A percentile compares a stretch with the other conserved stretches of the same genome.
phyloP scores from a whole-genome alignment of 371 early-diverging fungal species.

The Actinomucor elegans region DNA sequence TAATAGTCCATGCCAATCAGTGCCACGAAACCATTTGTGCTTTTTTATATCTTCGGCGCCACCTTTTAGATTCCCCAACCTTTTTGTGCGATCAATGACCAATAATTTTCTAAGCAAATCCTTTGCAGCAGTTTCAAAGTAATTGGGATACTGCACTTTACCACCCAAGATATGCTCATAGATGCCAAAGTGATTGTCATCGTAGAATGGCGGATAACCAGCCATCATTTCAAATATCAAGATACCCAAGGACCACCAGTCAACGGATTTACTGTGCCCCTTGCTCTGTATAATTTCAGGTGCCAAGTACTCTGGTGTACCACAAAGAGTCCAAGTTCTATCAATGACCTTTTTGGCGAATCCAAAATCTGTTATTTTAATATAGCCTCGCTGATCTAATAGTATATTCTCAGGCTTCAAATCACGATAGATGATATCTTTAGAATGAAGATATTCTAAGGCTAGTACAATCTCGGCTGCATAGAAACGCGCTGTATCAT shows the following conservation, averaged over 20 bases:
- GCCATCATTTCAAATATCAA: constrained; percentile 94
- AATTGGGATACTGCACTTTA: constrained; percentile 60
- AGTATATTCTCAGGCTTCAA: constrained; percentile 94
- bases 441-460: constrained; percentile 88
- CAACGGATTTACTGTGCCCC: constrained; percentile 95
- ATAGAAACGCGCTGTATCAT: constrained; percentile 84
- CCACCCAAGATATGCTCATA: constrained; percentile 83
- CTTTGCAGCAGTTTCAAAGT: constrained; percentile 78
- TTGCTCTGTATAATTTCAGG: constrained; percentile 97
- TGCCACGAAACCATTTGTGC: constrained; percentile 86
- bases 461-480: constrained; percentile 76
- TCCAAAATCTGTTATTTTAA: constrained; percentile 99
- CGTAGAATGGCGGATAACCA: constrained; percentile 90
- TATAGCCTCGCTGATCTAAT: constrained; percentile 88
- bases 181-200: constrained; percentile 88
- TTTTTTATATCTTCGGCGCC: constrained; percentile 67
- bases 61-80: constrained; percentile 67
- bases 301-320: constrained; percentile 98
- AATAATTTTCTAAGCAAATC: constrained; percentile 78
- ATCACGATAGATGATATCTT: constrained; percentile 93
- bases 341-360: constrained; percentile 88
- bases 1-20: constrained; percentile 82
- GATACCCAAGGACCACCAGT: constrained; percentile 97
- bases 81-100: constrained; percentile 74
- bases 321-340: constrained; percentile 86